These are phyloP conservation scores for Angomonas ambiguus DNA, from an alignment of 208 protist genomes.

Conservation along the genomic window DNA sequence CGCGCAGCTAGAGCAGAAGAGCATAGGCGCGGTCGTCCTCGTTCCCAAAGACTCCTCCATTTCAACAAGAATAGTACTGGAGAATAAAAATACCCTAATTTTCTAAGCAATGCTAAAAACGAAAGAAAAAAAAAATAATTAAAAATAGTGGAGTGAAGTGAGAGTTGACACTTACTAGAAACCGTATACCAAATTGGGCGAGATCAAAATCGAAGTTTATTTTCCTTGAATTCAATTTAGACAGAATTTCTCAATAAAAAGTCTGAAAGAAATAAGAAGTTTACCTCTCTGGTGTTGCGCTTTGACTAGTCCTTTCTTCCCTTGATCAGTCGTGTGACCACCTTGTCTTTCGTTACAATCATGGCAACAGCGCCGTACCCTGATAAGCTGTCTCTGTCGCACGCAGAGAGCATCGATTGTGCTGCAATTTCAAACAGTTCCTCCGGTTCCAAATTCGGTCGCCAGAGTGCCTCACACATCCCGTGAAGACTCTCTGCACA, in stretches of 20 bases:
- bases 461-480: conserved; percentile 97
- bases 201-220: too few relatives aligned
- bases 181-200: too few relatives aligned
- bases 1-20: conserved; percentile 82
- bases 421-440: conserved; percentile 96
- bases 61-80: neutral
- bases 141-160: neutral
- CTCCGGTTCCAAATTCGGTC: conserved; percentile 91
- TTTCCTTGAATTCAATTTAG: conserved; percentile 3
- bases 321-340: conserved; percentile 83
- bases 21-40: conserved; percentile 71
- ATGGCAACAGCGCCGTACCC: conserved; percentile 96
- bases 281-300: too few relatives aligned
- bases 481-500: conserved; percentile 95
- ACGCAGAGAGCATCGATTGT: conserved; percentile 93
- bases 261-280: neutral
- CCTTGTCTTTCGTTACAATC: conserved; percentile 81
- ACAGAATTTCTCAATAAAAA: conserved; percentile 1
- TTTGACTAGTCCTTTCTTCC: conserved; percentile 90
- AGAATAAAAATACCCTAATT: neutral
- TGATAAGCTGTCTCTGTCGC: conserved; percentile 96
- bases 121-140: neutral
- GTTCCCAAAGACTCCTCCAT: conserved; percentile 23
- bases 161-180: too few relatives aligned
- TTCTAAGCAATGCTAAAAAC: neutral